Evolutionary conservation across 1,139 yeast genomes (phyloP), one percentile per base, ranked within the genome.

Genomic region (Lizanozyma gosingica): DNA sequence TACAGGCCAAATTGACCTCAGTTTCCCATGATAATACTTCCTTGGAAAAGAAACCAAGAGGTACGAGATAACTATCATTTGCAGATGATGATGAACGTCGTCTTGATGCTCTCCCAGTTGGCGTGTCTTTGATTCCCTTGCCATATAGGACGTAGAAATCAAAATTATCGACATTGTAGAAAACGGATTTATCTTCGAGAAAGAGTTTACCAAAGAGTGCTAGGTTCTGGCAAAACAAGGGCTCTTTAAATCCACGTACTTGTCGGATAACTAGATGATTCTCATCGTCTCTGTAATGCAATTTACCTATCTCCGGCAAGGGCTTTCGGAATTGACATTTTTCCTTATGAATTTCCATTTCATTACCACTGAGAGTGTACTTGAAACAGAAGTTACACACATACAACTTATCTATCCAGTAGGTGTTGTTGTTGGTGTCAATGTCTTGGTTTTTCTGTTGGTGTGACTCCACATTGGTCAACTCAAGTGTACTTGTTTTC

Each of bases 31-130:
- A 81, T 1, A 83, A 67, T 37, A 83, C 63, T 54, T 92, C 98
- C 50, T 86, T 85, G 17, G 97, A 88, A 53, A 87, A 92, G 56
- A 87, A 92, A 1, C 97, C 98, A 83, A 88, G 78, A 4, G 94
- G 88, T 37, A 68, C 54, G 41, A 53, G 59, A 17, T 48, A 6
- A 22, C 6, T 11, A 22, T 6, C 9, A 22, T 22, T 11, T 6
- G 11, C 29, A 22, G 6, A 6, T 6, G 44, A 9, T 47, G 51
- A 17, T n/a, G 33, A 2, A 22, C 36, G 17, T 15, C 36, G n/a
- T 43, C 42, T 18, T 37, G 40, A 55, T 37, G 51, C 47, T 39
- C 56, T 47, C 1, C 35, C 17, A n/a, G 36, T 33, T 35, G 15
- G 37, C 34, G 14, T 40, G 35, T 55, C 60, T 9, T 56, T 57